phyloP scores from a whole-genome alignment of 2,329 filamentous ascomycete genomes.

The Penicillium sp. region DNA sequence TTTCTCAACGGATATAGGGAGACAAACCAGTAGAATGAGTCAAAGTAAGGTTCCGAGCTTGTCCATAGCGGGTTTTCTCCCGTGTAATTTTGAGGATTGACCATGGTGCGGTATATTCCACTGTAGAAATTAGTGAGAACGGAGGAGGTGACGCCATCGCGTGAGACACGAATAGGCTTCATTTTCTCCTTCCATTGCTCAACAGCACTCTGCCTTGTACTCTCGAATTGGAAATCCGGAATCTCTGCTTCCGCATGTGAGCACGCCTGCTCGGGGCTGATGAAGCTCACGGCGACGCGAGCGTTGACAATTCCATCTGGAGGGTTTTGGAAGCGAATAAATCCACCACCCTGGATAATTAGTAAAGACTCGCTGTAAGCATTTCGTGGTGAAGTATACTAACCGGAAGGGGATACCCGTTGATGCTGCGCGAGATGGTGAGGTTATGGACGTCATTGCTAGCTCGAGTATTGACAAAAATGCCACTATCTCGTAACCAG shows the following conservation, averaged over 20 bases:
- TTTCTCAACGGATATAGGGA: conserved; percentile 2
- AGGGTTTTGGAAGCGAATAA: conserved; percentile 63
- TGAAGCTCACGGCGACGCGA: conserved; percentile 71
- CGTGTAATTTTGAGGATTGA: conserved; percentile 73
- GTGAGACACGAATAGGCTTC: conserved; percentile 40
- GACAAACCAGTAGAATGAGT: conserved; percentile 70
- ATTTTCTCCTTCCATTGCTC: conserved; percentile 64
- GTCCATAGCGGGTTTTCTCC: conserved; percentile 72
- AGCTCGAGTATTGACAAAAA: conserved; percentile 66
- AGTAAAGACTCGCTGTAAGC: neutral
- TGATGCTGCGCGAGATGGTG: conserved; percentile 61
- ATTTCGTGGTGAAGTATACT: neutral
- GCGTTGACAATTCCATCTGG: conserved; percentile 58
- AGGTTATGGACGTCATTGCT: conserved; percentile 57
- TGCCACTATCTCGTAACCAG: conserved; percentile 61
- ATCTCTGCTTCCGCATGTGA: conserved; percentile 69
- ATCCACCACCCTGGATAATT: conserved; percentile 63
- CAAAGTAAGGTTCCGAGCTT: conserved; percentile 70
- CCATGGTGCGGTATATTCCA: conserved; percentile 70
- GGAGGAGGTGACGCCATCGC: conserved; percentile 33
- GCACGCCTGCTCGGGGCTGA: conserved; percentile 69
- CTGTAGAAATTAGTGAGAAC: conserved; percentile 65
- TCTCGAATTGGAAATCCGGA: conserved; percentile 65
- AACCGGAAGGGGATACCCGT: conserved; percentile 57
- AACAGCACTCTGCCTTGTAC: conserved; percentile 56